These are phyloP conservation scores for Mycena sp. DNA, from an alignment of 1,284 basidiomycete genomes.

Conservation along the genomic window DNA sequence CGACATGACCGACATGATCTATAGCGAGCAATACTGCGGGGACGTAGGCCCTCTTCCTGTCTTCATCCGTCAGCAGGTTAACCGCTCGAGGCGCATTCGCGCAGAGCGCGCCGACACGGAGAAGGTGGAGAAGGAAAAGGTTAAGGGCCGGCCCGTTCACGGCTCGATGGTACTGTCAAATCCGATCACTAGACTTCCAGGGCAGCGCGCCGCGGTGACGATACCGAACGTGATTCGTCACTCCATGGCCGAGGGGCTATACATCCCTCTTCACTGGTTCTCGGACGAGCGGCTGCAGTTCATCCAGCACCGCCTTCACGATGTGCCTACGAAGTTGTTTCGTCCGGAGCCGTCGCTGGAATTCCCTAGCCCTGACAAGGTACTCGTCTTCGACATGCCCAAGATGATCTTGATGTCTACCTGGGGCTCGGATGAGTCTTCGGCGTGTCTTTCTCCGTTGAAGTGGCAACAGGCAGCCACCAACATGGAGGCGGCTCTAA, in stretches of 20 bases:
- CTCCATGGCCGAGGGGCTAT: background rate
- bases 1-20: slow-evolving; percentile 2
- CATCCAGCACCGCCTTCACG: background rate
- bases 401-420: background rate
- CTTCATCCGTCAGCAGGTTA: slow-evolving; percentile 2
- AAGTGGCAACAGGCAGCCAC: slow-evolving; percentile 3
- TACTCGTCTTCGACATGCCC: background rate
- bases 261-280: slow-evolving; percentile 2
- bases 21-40: background rate
- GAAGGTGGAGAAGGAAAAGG: background rate
- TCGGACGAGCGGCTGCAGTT: background rate
- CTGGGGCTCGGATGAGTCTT: slow-evolving; percentile 1
- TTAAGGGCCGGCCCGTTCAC: background rate
- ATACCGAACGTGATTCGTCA: background rate
- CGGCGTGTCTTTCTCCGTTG: background rate
- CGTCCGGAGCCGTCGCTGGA: background rate
- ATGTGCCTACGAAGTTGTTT: background rate
- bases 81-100: background rate
- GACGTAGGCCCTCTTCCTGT: slow-evolving; percentile 4
- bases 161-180: slow-evolving; percentile 1
- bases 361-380: background rate
- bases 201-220: background rate
- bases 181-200: background rate
- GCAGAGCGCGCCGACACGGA: background rate
- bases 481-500: background rate